Evolutionary conservation across 1,284 basidiomycete genomes (phyloP), one percentile per base, ranked within the genome.

Genomic region (Hemileia vastatrix): DNA sequence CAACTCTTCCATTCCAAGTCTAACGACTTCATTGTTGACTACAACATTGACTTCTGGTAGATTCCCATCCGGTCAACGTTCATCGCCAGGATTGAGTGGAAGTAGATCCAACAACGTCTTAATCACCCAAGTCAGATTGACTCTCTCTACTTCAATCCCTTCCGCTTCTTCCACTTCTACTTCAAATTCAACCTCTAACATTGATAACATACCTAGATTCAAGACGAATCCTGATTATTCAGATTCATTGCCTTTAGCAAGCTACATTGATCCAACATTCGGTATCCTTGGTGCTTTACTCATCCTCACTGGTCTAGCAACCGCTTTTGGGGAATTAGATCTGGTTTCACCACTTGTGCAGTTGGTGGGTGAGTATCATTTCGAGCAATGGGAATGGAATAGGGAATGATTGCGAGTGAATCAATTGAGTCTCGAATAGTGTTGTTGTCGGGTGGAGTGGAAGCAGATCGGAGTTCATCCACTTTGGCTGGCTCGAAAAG

Each of bases 301-400:
- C 72, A 91, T 96, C 69, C 70, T 94, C 54, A 89, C 88, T 5
- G 93, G 93, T 61, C 79, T 93, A 13, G 89, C 90, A 2, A 88
- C 89, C 66, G 86, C 88, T 0, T 90, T 90, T 69, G 85, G 88
- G 77, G 93, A 93, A 19, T 88, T 91, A n/a, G n/a, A n/a, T n/a
- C n/a, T n/a, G n/a, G n/a, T n/a, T n/a, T n/a, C n/a, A n/a, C n/a
- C n/a, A n/a, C n/a, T n/a, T n/a, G n/a, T n/a, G n/a, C n/a, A n/a
- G n/a, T n/a, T n/a, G n/a, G n/a, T n/a, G n/a, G n/a, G n/a, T n/a
- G n/a, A n/a, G n/a, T n/a, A n/a, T n/a, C n/a, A n/a, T n/a, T n/a
- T n/a, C n/a, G n/a, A n/a, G n/a, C n/a, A n/a, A n/a, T n/a, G n/a
- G n/a, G n/a, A n/a, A n/a, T n/a, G n/a, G n/a, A n/a, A n/a, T n/a